These are phyloP conservation scores for Fragilariopsis cylindrus DNA, from an alignment of 108 stramenopile species.

Conservation along the genomic window DNA sequence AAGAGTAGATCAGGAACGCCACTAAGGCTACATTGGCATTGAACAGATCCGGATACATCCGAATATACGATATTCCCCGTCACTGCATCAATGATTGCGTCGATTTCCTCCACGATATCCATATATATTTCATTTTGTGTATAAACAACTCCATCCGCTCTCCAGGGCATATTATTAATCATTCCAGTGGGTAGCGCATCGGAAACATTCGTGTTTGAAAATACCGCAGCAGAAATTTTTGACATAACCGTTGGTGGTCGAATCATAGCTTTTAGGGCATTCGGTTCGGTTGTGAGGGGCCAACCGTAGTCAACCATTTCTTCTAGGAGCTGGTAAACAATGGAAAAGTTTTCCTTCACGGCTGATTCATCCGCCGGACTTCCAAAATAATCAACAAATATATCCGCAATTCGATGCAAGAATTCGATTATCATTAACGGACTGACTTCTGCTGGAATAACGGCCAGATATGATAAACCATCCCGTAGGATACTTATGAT, in stretches of 20 bases:
- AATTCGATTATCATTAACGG: constrained; percentile 96
- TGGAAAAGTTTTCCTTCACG: constrained; percentile 97
- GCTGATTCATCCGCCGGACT: constrained; percentile 87
- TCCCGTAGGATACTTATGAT: constrained; percentile 79
- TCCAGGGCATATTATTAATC: constrained; percentile 97
- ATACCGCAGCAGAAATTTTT: constrained; percentile 53
- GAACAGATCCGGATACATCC: constrained; percentile 91
- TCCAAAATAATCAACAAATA: constrained; percentile 95
- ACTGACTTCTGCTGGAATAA: constrained; percentile 82
- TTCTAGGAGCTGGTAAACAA: constrained; percentile 96
- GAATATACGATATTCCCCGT: constrained; percentile 86
- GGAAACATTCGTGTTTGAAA: constrained; percentile 50
- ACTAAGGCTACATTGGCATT: constrained; percentile 88
- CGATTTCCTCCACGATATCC: constrained; percentile 96
- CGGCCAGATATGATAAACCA: constrained; percentile 91
- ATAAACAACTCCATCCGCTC: constrained; percentile 91
- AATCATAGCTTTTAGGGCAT: constrained; percentile 96
- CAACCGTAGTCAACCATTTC: constrained; percentile 99
- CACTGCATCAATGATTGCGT: constrained; percentile 84
- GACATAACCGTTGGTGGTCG: constrained; percentile 89
- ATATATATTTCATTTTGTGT: constrained; percentile 97
- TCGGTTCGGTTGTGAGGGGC: constrained; percentile 98
- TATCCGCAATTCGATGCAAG: constrained; percentile 92
- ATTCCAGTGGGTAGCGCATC: constrained; percentile 88
- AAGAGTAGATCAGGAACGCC: constrained; percentile 96